A percentile compares a stretch with the other conserved stretches of the same genome.
Conservation (phyloP, 2,329 filamentous ascomycete genomes). For the Drechslera avenae region DNA sequence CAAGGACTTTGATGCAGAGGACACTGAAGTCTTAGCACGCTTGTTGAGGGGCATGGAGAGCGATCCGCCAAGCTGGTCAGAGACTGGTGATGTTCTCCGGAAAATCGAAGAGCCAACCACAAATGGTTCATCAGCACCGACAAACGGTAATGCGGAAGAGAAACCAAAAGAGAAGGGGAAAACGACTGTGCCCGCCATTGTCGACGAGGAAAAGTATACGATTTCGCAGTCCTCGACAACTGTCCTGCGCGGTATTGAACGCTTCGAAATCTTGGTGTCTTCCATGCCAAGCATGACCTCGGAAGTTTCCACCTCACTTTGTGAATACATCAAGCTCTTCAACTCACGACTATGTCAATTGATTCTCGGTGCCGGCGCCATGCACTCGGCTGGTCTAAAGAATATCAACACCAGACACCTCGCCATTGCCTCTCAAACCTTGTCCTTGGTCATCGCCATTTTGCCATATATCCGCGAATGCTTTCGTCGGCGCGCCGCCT, state of each 20-base stretch:
- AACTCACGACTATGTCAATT: constrained; percentile 96
- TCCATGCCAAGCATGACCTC: constrained; percentile 87
- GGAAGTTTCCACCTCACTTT: constrained; percentile 77
- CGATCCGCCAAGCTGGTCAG: constrained; percentile 70
- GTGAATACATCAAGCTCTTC: constrained; percentile 90
- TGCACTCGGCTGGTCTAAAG: constrained; percentile 82
- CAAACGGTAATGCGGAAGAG: constrained; percentile 41
- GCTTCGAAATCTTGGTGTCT: constrained; percentile 80
- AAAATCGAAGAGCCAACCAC: constrained; percentile 26
- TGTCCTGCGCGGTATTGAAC: constrained; percentile 79
- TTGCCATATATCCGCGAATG: constrained; percentile 93
- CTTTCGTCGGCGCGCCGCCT: constrained; percentile 71
- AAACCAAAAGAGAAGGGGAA: constrained; percentile 51
- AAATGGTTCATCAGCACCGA: constrained; percentile 31
- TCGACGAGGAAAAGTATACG: constrained; percentile 85
- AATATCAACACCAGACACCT: constrained; percentile 93
- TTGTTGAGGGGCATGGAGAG: constrained; percentile 73
- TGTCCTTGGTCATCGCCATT: constrained; percentile 84
- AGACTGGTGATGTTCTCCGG: constrained; percentile 53
- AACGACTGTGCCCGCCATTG: constrained; percentile 63
- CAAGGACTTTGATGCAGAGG: constrained; percentile 71
- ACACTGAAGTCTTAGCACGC: constrained; percentile 64
- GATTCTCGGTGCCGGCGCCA: constrained; percentile 92
- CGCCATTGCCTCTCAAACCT: constrained; percentile 84
- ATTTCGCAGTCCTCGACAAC: constrained; percentile 82